phyloP scores from a whole-genome alignment of 768 basidiomycete species.

The Galerina marginata region DNA sequence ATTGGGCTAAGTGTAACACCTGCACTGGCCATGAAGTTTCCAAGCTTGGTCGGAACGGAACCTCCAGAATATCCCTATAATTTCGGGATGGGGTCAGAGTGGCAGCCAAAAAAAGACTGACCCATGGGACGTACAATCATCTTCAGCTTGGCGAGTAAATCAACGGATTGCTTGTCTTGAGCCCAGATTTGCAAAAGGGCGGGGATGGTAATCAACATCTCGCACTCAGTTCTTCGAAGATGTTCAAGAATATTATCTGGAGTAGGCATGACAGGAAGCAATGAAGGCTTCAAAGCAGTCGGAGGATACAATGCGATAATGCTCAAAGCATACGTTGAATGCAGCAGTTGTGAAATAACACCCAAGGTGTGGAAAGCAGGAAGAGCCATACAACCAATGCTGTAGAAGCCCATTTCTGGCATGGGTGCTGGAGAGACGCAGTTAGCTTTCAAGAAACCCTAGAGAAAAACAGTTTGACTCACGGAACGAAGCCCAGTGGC shows the following conservation, averaged over 20 bases:
- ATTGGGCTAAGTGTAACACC: constrained; percentile 38
- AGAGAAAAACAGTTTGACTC: constrained; percentile 15
- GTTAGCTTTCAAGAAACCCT: background rate
- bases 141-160: constrained; percentile 27
- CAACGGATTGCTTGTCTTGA: constrained; percentile 30
- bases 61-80: constrained; percentile 41
- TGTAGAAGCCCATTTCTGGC: constrained; percentile 20
- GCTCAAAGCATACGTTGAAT: constrained; percentile 30
- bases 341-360: constrained; percentile 32
- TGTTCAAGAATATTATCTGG: constrained; percentile 39
- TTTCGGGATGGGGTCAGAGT: background rate
- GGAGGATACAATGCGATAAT: constrained; percentile 40
- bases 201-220: constrained; percentile 41
- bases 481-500: constrained; percentile 42
- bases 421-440: constrained; percentile 13
- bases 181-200: constrained; percentile 44
- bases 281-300: constrained; percentile 19
- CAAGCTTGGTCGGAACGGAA: constrained; percentile 39
- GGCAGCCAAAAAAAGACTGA: background rate
- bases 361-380: constrained; percentile 48
- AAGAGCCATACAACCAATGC: constrained; percentile 32
- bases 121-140: constrained; percentile 25
- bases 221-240: constrained; percentile 31
- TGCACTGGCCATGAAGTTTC: constrained; percentile 35
- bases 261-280: constrained; percentile 39